A percentile compares a stretch with the other conserved stretches of the same genome.
phyloP scores from a whole-genome alignment of 139 green algal species.

The Trebouxia sp. region DNA sequence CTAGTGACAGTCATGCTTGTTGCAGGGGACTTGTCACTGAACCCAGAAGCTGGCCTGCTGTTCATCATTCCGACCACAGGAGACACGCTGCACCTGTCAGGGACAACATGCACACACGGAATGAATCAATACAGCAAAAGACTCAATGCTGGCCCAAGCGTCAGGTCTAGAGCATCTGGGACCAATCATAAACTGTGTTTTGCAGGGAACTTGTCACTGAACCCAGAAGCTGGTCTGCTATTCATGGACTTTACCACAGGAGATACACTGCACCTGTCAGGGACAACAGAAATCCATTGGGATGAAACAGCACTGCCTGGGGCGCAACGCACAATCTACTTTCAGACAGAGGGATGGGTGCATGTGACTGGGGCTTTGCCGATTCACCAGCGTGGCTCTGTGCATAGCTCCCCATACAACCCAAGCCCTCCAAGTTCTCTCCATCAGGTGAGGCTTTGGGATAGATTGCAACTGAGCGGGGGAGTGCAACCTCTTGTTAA shows the following conservation, averaged over 20 bases:
- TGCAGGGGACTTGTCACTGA: no score
- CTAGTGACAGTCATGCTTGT: neutral
- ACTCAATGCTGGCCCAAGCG: neutral
- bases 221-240: slow-evolving; percentile 19
- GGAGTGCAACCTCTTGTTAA: no score
- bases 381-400: neutral
- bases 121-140: neutral
- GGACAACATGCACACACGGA: no score
- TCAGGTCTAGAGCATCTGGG: neutral
- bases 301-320: neutral
- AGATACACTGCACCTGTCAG: slow-evolving; percentile 31
- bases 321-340: neutral
- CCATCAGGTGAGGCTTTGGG: no score
- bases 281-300: neutral
- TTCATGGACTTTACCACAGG: slow-evolving; percentile 33
- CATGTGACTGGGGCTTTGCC: neutral
- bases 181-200: neutral
- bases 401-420: slow-evolving; percentile 23
- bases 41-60: neutral
- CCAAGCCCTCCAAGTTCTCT: neutral
- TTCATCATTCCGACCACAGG: neutral
- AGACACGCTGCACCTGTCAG: no score
- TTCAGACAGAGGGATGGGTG: slow-evolving; percentile 13
- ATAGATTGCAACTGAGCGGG: no score
- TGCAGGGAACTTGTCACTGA: slow-evolving; percentile 24